phyloP scores from a whole-genome alignment of 345 rosid genomes.

The Eucalyptus pauciflora region DNA sequence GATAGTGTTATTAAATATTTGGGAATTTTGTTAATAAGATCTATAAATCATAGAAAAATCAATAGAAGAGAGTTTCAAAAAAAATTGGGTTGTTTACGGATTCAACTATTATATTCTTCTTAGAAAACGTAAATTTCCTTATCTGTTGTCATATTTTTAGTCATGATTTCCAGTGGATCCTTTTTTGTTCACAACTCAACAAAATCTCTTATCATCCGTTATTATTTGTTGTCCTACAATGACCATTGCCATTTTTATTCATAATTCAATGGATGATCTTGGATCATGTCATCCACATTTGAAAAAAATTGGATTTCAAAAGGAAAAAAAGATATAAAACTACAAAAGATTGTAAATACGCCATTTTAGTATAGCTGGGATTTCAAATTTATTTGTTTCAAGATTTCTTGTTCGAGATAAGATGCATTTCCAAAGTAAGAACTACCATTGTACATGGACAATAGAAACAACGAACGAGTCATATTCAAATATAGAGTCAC shows the following conservation, averaged over 20 bases:
- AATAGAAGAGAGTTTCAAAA: background rate
- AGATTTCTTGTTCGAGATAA: background rate
- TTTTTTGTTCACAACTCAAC: background rate
- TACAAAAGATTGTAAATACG: background rate
- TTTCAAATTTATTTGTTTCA: background rate
- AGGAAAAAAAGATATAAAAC: background rate
- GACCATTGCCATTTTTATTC: background rate
- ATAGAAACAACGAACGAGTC: rapidly evolving
- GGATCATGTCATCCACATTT: background rate
- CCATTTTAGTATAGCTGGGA: background rate
- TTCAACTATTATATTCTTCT: background rate
- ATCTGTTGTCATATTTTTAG: background rate
- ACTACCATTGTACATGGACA: background rate
- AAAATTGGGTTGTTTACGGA: background rate
- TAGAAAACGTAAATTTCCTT: background rate
- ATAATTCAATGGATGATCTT: background rate
- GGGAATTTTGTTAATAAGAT: background rate
- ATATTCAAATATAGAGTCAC: background rate
- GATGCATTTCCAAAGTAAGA: background rate
- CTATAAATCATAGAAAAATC: background rate
- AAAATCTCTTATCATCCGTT: background rate
- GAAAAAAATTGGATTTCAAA: background rate
- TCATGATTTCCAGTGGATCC: background rate
- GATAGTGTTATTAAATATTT: background rate
- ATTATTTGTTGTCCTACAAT: background rate